Conservation (phyloP, 345 rosid species). For the Eucalyptus tenuipes region DNA sequence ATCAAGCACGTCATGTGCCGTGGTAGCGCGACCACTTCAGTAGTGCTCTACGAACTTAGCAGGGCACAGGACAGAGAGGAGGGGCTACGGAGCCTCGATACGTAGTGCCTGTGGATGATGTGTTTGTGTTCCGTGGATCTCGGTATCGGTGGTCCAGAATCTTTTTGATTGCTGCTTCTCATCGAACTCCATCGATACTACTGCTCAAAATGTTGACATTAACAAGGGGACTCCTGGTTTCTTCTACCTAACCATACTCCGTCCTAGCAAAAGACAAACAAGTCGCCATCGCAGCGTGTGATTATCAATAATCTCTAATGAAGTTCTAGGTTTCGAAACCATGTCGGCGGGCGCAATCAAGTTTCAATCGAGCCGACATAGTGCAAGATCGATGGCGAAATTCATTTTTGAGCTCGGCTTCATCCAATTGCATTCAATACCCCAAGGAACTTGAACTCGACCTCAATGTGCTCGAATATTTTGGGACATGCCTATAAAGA, state of each 20-base stretch:
- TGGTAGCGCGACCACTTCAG: background rate
- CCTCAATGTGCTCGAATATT: background rate
- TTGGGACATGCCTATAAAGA: background rate
- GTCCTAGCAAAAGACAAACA: background rate
- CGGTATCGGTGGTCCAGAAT: background rate
- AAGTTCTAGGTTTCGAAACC: background rate
- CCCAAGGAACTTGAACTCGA: no score
- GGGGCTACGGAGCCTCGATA: no score
- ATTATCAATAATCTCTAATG: background rate
- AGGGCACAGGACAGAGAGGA: no score
- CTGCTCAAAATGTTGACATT: background rate
- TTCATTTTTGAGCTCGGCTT: no score
- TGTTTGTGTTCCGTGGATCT: background rate
- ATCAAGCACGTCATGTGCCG: background rate
- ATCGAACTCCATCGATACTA: background rate
- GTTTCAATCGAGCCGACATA: background rate
- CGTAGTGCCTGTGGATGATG: background rate
- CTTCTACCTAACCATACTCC: background rate
- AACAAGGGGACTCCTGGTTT: background rate
- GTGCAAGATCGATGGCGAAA: background rate
- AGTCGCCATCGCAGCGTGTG: background rate
- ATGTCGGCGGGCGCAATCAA: fast-evolving
- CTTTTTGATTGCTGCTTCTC: background rate
- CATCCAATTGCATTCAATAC: no score
- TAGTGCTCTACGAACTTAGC: no score